phyloP scores from a whole-genome alignment of 306 rosid genomes.

The Trichosanthes cucumerina region DNA sequence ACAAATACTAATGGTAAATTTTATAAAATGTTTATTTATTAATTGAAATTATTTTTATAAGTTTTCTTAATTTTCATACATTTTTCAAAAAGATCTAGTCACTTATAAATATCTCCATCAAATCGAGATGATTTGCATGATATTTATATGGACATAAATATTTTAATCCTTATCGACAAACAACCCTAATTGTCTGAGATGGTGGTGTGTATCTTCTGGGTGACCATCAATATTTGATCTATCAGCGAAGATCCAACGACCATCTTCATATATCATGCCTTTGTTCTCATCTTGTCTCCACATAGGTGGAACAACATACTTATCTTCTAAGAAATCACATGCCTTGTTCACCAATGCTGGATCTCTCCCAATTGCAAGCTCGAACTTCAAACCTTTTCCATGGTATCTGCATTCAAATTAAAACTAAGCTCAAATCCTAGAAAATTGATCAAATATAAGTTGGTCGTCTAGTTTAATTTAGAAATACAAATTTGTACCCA shows the following conservation, averaged over 20 bases:
- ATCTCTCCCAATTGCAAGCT: slow-evolving; percentile 58
- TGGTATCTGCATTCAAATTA: slow-evolving; percentile 62
- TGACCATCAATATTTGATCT: slow-evolving; percentile 49
- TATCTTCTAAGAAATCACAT: slow-evolving; percentile 64
- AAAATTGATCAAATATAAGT: too few relatives aligned
- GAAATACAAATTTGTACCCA: slow-evolving; percentile 26
- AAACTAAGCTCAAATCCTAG: not conserved
- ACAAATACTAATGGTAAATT: too few relatives aligned
- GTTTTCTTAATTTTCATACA: too few relatives aligned
- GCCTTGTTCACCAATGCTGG: slow-evolving; percentile 78
- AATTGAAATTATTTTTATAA: too few relatives aligned
- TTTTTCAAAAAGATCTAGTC: too few relatives aligned
- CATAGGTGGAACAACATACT: slow-evolving; percentile 61
- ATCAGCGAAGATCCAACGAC: slow-evolving; percentile 73
- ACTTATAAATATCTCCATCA: too few relatives aligned
- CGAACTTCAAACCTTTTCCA: slow-evolving; percentile 60
- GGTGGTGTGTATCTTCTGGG: not conserved
- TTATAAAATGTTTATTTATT: too few relatives aligned
- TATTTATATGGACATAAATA: not conserved
- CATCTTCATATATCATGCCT: slow-evolving; percentile 61
- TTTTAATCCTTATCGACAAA: not conserved
- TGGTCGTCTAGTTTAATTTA: too few relatives aligned
- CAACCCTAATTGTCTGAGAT: not conserved
- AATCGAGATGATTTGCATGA: too few relatives aligned
- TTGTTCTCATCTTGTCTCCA: slow-evolving; percentile 81